Evolutionary conservation across 768 basidiomycete genomes (phyloP), one percentile per base, ranked within the genome.

Genomic region (Suillus clintonianus): DNA sequence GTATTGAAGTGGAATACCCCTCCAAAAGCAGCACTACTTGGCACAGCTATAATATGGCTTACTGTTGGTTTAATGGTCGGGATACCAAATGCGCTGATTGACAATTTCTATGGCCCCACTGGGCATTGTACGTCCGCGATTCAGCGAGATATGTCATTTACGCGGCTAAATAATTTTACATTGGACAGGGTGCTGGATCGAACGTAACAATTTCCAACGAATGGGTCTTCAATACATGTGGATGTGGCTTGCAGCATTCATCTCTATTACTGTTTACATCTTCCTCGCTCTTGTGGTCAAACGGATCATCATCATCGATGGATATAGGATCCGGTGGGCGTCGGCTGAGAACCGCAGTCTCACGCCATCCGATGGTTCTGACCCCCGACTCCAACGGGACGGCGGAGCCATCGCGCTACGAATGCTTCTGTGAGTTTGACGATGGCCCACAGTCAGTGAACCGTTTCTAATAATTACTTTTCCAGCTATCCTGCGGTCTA

Each of bases 171-270:
- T 41, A 41, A 39, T 11, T 19, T 37, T 57, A 10, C 15, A 30
- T n/a, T 41, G 24, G n/a, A 5, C 64, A 84, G 83, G 84, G 85
- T 85, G 85, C 65, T 86, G 85, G 85, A 85, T 86, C 47, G 62
- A 66, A 4, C 43, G 68, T 4, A 62, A 71, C 0, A 82, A 74
- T 65, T 63, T 62, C 15, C 79, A 84, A 63, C 76, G 76, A 54
- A 80, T 84, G 14, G 77, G 77, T 10, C 76, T 83, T 4, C 84
- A 85, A 62, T 86, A 85, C 62, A 60, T 82, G n/a, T 85, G 83
- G 82, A 71, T 85, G 47, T 86, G 85, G 84, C 60, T 80, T 7
- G 72, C 83, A 0, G 81, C 78, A 2, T 68, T 81, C 36, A 55
- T 77, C 13, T 81, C 82, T 72, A 54, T 81, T 43, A 58, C 82